Evolutionary conservation across 2,329 filamentous ascomycete species (phyloP), one percentile per base, ranked within the genome.

Genomic region (Sporothrix curviconia): DNA sequence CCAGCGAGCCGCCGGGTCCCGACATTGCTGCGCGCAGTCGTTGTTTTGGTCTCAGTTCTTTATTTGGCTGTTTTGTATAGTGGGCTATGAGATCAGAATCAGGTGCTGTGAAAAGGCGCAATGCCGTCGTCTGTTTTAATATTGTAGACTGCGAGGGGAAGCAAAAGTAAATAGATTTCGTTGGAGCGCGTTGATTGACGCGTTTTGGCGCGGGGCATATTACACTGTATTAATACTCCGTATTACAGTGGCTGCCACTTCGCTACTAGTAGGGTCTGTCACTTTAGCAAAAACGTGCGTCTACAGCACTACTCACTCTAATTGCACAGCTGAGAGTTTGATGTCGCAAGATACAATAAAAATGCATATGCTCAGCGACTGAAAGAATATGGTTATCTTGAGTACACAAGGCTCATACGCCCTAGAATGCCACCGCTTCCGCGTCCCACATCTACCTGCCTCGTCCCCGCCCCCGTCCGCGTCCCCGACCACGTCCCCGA

Each of bases 1-100:
- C 71, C 2, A 61, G 47, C 11, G 80, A 74, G 25, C 71, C 67
- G 43, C 73, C 74, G 19, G 76, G 71, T 57, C 76, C 75, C 63
- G 80, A 76, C 80, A 83, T 83, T 5, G n/a, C 9, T 30, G 12
- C n/a, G 40, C 30, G 30, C 19, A 22, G 32, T 11, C 9, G 4
- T 22, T 22, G 39, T 37, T 9, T 22, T 8, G 7, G 19, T 22
- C 2, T 14, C 36, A 14, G 36, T 40, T 7, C 11, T 6, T n/a
- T n/a, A n/a, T n/a, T n/a, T 4, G 12, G 5, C 3, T 36, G 3
- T 25, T n/a, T 9, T 37, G 19, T 25, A 9, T 37, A 8, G n/a
- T 2, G 11, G 9, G 36, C 14, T 12, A 17, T 22, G 22, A 9
- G 24, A 9, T 11, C 17, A 12, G 17, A 7, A 3, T 6, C 8